Conservation (phyloP, 768 basidiomycete genomes). For the Pholiota microspora region DNA sequence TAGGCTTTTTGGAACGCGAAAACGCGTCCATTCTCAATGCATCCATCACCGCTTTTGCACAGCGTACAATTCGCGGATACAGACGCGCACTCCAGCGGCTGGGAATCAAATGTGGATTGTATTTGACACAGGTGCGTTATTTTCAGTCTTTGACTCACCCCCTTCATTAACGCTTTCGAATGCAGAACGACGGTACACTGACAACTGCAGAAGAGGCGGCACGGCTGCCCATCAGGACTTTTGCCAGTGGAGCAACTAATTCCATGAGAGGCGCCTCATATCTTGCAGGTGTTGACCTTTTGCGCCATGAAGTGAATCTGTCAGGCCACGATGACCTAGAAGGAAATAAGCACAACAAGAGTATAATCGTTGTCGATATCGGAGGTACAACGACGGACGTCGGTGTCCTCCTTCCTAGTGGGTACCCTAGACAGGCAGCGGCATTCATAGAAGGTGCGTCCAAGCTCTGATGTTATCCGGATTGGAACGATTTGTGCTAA, state of each 20-base stretch:
- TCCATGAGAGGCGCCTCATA: slow-evolving; percentile 70
- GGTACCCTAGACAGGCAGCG: slow-evolving; percentile 62
- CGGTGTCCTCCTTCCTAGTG: slow-evolving; percentile 56
- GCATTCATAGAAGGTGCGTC: slow-evolving; percentile 47
- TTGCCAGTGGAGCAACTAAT: slow-evolving; percentile 61
- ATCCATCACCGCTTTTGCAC: slow-evolving; percentile 58
- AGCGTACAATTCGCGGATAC: slow-evolving; percentile 53
- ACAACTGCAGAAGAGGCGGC: slow-evolving; percentile 48
- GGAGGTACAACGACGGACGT: slow-evolving; percentile 69
- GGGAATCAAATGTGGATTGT: slow-evolving; percentile 46
- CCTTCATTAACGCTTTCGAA: background rate
- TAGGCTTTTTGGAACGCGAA: slow-evolving; percentile 62
- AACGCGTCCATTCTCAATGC: slow-evolving; percentile 71
- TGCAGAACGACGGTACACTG: slow-evolving; percentile 54
- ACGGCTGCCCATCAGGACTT: slow-evolving; percentile 61
- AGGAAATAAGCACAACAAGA: slow-evolving; percentile 19
- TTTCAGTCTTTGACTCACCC: background rate
- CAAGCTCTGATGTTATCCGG: too few relatives aligned
- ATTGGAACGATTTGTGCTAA: too few relatives aligned
- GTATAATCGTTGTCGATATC: slow-evolving; percentile 56
- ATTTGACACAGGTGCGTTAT: slow-evolving; percentile 41
- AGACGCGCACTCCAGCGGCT: slow-evolving; percentile 46
- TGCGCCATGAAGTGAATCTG: slow-evolving; percentile 6
- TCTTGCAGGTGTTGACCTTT: slow-evolving; percentile 38
- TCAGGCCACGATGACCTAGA: background rate